Evolutionary conservation across 495 filamentous ascomycete species (phyloP).

Genomic region (Clavariopsis aquatica): DNA sequence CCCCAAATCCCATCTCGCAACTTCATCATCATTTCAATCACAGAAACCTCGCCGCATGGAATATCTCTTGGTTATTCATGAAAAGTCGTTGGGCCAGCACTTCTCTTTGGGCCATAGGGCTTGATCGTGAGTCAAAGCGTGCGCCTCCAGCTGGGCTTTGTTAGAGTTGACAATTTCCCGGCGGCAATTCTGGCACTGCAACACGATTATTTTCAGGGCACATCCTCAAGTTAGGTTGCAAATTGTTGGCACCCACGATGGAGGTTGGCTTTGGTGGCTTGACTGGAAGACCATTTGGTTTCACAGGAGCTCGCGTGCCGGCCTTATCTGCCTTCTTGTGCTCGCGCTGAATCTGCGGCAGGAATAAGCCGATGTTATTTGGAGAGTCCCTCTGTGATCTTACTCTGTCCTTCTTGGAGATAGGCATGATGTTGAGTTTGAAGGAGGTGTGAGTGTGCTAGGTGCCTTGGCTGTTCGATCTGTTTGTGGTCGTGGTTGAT

Average conservation of each 20-base stretch:
- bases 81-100: constrained; percentile 48
- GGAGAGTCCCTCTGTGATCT: background rate
- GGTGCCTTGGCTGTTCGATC: background rate
- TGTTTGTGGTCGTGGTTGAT: background rate
- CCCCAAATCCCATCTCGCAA: background rate
- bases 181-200: constrained; percentile 38
- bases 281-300: constrained; percentile 47
- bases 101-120: constrained; percentile 49
- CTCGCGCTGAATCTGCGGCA: constrained; percentile 41
- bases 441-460: background rate
- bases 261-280: constrained; percentile 47
- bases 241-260: constrained; percentile 25
- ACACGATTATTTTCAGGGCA: background rate
- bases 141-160: constrained; percentile 43
- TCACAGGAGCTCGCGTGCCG: constrained; percentile 46
- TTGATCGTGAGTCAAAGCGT: constrained; percentile 46
- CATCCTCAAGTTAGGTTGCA: background rate
- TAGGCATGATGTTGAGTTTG: constrained; percentile 8
- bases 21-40: background rate
- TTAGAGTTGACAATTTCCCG: constrained; percentile 48
- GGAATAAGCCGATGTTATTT: background rate
- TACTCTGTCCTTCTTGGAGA: constrained; percentile 22
- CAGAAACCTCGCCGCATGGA: no score
- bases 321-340: constrained; percentile 49
- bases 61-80: background rate